These are phyloP conservation scores for Suillus paluster DNA, from an alignment of 768 basidiomycete genomes.

Conservation along the genomic window DNA sequence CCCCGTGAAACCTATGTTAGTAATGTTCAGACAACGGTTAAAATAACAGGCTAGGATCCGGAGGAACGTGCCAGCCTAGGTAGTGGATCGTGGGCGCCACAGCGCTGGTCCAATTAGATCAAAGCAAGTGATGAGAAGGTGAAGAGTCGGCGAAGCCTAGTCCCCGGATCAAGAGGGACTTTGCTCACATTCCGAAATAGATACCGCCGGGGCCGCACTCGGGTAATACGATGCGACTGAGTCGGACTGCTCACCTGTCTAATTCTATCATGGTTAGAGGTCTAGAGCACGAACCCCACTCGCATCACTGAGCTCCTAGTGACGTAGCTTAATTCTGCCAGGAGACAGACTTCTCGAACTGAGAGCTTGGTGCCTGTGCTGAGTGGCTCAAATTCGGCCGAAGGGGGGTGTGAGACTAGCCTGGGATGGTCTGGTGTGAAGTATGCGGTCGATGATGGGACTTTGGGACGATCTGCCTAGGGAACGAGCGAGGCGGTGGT, in stretches of 20 bases:
- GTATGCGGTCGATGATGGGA: constrained; percentile 1
- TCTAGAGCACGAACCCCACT: not conserved
- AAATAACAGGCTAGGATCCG: not conserved
- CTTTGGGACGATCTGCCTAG: not conserved
- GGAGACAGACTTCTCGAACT: not conserved
- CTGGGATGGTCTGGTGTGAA: constrained; percentile 15
- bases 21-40: not conserved
- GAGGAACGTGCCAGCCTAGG: not conserved
- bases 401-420: constrained; percentile 10
- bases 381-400: constrained; percentile 1
- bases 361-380: not conserved
- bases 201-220: not conserved
- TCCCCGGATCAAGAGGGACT: not conserved
- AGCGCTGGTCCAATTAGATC: not conserved
- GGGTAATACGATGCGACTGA: not conserved
- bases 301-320: not conserved
- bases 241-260: too few relatives aligned
- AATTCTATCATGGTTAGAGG: too few relatives aligned
- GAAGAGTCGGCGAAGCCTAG: too few relatives aligned
- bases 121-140: not conserved
- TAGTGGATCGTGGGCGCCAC: not conserved
- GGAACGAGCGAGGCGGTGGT: constrained; percentile 8
- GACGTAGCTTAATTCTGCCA: not conserved
- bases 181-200: not conserved
- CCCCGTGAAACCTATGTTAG: too few relatives aligned